A percentile compares a stretch with the other conserved stretches of the same genome.
These are phyloP conservation scores for Ophiostoma australiae DNA, from an alignment of 2,329 filamentous ascomycete species.

Conservation along the genomic window DNA sequence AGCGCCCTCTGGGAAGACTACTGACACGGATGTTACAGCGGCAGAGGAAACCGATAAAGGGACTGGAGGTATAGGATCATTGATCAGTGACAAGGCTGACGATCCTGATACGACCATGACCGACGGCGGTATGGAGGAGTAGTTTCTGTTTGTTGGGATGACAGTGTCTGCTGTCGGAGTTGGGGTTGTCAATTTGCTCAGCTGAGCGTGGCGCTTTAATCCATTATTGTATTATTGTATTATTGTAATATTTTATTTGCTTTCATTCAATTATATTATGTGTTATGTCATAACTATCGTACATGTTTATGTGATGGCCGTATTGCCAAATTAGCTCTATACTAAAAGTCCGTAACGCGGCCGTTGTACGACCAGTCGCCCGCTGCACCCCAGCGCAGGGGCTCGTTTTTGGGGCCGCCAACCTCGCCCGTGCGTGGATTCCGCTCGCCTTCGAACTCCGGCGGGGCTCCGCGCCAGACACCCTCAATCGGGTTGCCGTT, in stretches of 20 bases:
- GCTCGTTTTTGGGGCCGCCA: constrained; percentile 96
- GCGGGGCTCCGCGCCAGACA: constrained; percentile 68
- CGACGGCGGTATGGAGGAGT: constrained; percentile 22
- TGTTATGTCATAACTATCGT: not conserved
- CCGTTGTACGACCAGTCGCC: constrained; percentile 94
- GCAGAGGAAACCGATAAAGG: not conserved
- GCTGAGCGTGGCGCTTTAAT: not conserved
- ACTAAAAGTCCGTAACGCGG: constrained; percentile 78
- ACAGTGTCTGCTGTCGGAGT: too few species aligned
- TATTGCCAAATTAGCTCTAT: not conserved
- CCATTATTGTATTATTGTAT: not conserved
- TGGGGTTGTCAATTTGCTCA: not conserved
- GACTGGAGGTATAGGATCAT: not conserved
- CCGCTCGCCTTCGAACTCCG: constrained; percentile 86
- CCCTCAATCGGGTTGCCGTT: constrained; percentile 42
- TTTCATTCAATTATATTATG: not conserved
- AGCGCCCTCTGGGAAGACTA: not conserved
- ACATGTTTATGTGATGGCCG: not conserved
- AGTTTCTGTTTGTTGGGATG: not conserved
- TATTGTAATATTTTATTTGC: not conserved
- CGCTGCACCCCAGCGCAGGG: constrained; percentile 72
- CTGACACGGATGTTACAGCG: not conserved
- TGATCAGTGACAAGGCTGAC: constrained; percentile 16
- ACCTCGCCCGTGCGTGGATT: constrained; percentile 95
- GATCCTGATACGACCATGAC: constrained; percentile 25